phyloP scores from a whole-genome alignment of 2,329 filamentous ascomycete species.

The Trematosphaeria pertusa region DNA sequence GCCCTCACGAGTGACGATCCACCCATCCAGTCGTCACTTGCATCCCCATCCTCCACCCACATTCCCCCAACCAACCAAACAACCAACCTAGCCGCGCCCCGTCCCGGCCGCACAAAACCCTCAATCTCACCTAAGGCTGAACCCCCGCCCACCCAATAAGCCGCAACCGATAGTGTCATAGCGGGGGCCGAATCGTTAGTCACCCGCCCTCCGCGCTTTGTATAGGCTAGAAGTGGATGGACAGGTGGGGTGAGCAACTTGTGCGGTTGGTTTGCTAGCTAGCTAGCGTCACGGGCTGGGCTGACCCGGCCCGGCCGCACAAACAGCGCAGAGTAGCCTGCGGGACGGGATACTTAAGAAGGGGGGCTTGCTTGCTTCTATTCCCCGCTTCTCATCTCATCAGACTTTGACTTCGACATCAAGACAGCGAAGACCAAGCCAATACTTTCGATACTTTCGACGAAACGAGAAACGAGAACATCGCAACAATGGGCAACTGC shows the following conservation, averaged over 20 bases:
- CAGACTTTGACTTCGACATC: not conserved
- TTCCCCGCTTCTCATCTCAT: too few relatives aligned
- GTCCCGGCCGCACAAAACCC: not conserved
- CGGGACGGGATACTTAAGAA: too few relatives aligned
- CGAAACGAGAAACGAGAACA: too few relatives aligned
- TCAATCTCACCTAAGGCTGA: not conserved
- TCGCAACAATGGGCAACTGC: constrained; percentile 35
- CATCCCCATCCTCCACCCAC: too few relatives aligned
- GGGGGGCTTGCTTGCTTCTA: too few relatives aligned
- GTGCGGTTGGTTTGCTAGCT: too few relatives aligned
- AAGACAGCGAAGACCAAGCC: not conserved
- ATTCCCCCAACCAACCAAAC: not conserved
- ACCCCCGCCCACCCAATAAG: not conserved
- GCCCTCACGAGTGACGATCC: too few relatives aligned
- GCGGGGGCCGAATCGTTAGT: not conserved
- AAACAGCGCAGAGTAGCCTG: too few relatives aligned
- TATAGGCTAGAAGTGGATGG: too few relatives aligned
- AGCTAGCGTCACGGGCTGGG: too few relatives aligned
- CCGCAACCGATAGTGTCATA: not conserved
- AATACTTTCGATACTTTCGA: too few relatives aligned
- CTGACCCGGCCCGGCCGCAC: too few relatives aligned
- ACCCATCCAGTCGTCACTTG: not conserved
- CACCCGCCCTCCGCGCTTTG: not conserved
- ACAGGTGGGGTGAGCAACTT: not conserved
- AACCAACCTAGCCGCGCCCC: not conserved